Percentiles rank a stretch among this genome's conserved stretches.
phyloP scores from a whole-genome alignment of 805 yeast genomes.

The Yarrowia porcina region DNA sequence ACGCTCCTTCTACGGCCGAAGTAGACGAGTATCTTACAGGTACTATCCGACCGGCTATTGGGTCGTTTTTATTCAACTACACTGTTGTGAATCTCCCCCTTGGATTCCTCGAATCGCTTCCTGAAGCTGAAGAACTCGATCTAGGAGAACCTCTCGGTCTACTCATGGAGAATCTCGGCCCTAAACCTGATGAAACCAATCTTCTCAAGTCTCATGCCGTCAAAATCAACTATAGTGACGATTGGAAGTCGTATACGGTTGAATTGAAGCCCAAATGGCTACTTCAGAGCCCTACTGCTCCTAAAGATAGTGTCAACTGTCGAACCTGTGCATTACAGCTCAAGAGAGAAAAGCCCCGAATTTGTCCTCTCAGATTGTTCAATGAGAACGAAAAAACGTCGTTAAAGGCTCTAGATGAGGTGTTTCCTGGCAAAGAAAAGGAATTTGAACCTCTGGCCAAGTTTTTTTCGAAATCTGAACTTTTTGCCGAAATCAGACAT shows the following conservation, averaged over 20 bases:
- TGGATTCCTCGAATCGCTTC: slow-evolving; percentile 2
- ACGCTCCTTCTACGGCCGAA: slow-evolving; percentile 14
- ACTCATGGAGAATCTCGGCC: slow-evolving; percentile 22
- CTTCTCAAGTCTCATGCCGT: not conserved
- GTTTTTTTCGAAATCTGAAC: not conserved
- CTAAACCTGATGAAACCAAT: not conserved
- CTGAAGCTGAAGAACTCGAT: slow-evolving; percentile 1
- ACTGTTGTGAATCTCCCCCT: not conserved
- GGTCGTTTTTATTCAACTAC: not conserved
- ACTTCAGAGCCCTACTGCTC: slow-evolving; percentile 44
- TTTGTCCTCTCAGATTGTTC: slow-evolving; percentile 28
- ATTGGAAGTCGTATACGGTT: slow-evolving; percentile 30
- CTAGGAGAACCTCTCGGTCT: slow-evolving; percentile 4
- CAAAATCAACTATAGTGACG: slow-evolving; percentile 7
- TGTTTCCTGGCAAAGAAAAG: not conserved
- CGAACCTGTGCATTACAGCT: slow-evolving; percentile 56
- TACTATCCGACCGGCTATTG: not conserved
- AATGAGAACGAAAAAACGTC: not conserved
- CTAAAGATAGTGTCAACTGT: slow-evolving; percentile 43
- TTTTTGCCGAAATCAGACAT: not conserved
- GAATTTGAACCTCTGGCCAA: slow-evolving; percentile 9
- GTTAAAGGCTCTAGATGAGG: not conserved
- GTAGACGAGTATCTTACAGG: slow-evolving; percentile 1
- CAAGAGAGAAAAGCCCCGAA: slow-evolving; percentile 38
- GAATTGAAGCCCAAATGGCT: slow-evolving; percentile 68